These are phyloP conservation scores for Elymus sibiricus DNA, from an alignment of 176 grass and related monocot species.

Conservation along the genomic window DNA sequence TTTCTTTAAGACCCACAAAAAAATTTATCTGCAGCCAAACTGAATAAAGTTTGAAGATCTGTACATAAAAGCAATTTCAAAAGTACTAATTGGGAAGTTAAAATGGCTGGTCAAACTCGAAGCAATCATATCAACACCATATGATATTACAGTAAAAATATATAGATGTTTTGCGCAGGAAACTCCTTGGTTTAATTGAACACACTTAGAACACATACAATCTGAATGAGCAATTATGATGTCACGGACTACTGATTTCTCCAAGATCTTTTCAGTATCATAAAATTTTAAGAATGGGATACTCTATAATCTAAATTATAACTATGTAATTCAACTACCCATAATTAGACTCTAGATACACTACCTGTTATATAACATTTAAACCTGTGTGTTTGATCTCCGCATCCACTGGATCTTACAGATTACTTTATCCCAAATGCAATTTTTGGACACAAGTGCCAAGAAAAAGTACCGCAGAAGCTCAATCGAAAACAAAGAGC, in stretches of 20 bases:
- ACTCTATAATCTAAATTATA: no score
- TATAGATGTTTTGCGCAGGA: background rate
- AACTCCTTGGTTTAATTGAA: background rate
- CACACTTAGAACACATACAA: slow-evolving; percentile 2
- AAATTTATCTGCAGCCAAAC: background rate
- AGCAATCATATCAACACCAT: background rate
- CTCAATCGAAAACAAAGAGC: slow-evolving; percentile 10
- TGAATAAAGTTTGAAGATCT: background rate
- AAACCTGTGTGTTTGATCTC: background rate
- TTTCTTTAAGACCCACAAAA: background rate
- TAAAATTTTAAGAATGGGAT: no score
- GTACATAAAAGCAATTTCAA: no score
- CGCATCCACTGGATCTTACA: background rate
- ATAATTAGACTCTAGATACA: background rate
- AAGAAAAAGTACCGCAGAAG: background rate
- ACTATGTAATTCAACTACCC: background rate
- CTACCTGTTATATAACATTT: background rate
- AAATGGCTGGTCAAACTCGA: no score
- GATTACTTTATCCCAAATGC: background rate
- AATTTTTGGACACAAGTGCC: background rate
- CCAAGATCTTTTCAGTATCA: no score
- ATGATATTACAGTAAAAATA: background rate
- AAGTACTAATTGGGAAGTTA: no score
- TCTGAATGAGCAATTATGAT: background rate
- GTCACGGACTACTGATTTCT: background rate